A percentile compares a stretch with the other conserved stretches of the same genome.
Evolutionary conservation across 768 basidiomycete species (phyloP).

Genomic region (Lentinula sp.): DNA sequence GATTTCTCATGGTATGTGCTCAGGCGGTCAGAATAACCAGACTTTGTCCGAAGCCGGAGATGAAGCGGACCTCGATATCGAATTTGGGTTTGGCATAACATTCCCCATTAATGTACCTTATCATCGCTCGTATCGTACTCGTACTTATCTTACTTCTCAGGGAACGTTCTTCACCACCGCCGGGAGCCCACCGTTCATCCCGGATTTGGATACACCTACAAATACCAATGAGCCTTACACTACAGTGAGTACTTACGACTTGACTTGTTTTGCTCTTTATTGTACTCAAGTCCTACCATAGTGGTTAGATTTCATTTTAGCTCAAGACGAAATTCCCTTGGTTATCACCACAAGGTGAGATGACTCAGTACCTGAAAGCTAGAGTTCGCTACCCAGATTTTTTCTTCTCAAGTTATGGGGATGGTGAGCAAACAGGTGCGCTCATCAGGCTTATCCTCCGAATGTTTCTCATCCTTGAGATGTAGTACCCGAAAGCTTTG

Average conservation of each 20-base stretch:
- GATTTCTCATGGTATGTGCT: conserved; percentile 8
- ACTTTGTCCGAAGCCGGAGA: conserved; percentile 40
- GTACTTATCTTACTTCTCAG: conserved; percentile 9
- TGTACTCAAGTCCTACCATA: conserved; percentile 16
- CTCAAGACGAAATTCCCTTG: conserved; percentile 40
- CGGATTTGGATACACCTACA: conserved; percentile 32
- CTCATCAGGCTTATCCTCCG: not conserved
- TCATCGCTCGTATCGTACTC: too few species aligned
- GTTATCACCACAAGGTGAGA: conserved; percentile 47
- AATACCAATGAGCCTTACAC: conserved; percentile 46
- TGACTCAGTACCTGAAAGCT: not conserved
- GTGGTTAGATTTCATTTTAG: conserved; percentile 60
- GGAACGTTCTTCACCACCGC: conserved; percentile 57
- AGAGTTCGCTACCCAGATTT: not conserved
- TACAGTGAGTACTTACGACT: conserved; percentile 21
- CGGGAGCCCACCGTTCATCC: conserved; percentile 53
- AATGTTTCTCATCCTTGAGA: not conserved
- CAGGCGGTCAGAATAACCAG: conserved; percentile 61
- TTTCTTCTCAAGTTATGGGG: conserved; percentile 45
- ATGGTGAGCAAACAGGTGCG: conserved; percentile 64
- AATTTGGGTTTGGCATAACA: conserved; percentile 63
- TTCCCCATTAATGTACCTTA: conserved; percentile 43
- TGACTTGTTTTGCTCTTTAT: conserved; percentile 8
- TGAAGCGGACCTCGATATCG: conserved; percentile 64
- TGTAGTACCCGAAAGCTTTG: conserved; percentile 52